Conservation (phyloP, 768 basidiomycete genomes). For the Pholiota conissans region DNA sequence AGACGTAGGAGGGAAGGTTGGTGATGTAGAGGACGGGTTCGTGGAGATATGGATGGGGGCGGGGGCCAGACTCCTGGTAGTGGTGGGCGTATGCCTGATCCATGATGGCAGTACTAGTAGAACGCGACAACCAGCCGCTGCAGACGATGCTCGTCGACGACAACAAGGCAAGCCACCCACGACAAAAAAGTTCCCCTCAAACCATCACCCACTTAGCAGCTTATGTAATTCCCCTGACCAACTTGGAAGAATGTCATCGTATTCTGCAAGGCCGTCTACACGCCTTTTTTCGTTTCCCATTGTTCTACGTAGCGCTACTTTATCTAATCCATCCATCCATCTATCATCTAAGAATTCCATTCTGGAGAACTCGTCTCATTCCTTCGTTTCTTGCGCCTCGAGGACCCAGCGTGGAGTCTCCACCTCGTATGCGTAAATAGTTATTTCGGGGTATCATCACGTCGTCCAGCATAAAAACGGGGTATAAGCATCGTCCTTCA, state of each 20-base stretch:
- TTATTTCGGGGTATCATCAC: constrained; percentile 8
- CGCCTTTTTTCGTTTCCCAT: background rate
- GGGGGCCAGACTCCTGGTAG: constrained; percentile 36
- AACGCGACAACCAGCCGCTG: constrained; percentile 19
- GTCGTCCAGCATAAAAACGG: background rate
- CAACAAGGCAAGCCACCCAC: constrained; percentile 1
- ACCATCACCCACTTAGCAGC: constrained; percentile 1
- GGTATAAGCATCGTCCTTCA: constrained; percentile 7
- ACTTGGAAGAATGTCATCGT: background rate
- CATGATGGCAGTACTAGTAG: constrained; percentile 38
- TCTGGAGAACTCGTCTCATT: background rate
- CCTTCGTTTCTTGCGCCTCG: background rate
- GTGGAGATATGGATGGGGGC: constrained; percentile 81
- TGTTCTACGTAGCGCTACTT: background rate
- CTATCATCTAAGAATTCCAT: background rate
- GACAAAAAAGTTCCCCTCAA: constrained; percentile 24
- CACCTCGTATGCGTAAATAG: background rate
- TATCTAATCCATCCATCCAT: background rate
- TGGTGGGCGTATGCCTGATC: constrained; percentile 38
- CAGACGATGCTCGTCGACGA: constrained; percentile 26
- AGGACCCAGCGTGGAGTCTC: background rate
- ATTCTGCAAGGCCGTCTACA: background rate
- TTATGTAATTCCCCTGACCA: constrained; percentile 15
- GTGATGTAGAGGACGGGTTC: constrained; percentile 83
- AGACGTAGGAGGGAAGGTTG: constrained; percentile 68